phyloP scores from a whole-genome alignment of 805 yeast species.

The Wickerhamiella australiensis region DNA sequence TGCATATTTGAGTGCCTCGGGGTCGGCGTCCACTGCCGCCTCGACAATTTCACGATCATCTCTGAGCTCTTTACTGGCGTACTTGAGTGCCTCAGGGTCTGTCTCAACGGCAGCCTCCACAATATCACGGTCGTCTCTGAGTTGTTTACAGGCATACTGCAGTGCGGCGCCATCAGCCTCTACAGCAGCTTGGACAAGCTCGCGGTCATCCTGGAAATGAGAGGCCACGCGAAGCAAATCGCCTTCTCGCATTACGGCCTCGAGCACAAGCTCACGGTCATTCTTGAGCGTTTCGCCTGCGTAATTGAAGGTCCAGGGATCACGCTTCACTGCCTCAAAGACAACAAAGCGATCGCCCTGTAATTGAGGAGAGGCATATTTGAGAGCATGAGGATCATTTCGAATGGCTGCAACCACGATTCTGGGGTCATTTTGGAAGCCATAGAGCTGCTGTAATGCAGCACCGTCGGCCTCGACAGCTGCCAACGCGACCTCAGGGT shows the following conservation, averaged over 20 bases:
- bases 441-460: constrained; percentile 7
- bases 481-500: constrained; percentile 7
- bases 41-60: constrained; percentile 8
- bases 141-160: constrained; percentile 4
- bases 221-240: constrained; percentile 8
- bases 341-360: constrained; percentile 9
- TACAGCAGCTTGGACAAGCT: constrained; percentile 9
- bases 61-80: constrained; percentile 10
- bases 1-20: constrained; percentile 6
- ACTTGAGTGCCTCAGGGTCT: constrained; percentile 4
- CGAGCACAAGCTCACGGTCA: constrained; percentile 9
- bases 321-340: constrained; percentile 9
- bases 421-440: constrained; percentile 6
- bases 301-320: constrained; percentile 11
- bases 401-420: constrained; percentile 8
- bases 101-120: constrained; percentile 9
- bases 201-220: constrained; percentile 7
- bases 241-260: constrained; percentile 11
- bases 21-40: constrained; percentile 8
- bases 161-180: constrained; percentile 10
- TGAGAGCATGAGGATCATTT: constrained; percentile 8
- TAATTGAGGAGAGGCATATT: constrained; percentile 5
- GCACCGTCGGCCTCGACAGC: constrained; percentile 11
- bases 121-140: constrained; percentile 9
- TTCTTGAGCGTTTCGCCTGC: constrained; percentile 4